Evolutionary conservation across 345 rosid genomes (phyloP), one percentile per base, ranked within the genome.

Genomic region (Salix brachista): DNA sequence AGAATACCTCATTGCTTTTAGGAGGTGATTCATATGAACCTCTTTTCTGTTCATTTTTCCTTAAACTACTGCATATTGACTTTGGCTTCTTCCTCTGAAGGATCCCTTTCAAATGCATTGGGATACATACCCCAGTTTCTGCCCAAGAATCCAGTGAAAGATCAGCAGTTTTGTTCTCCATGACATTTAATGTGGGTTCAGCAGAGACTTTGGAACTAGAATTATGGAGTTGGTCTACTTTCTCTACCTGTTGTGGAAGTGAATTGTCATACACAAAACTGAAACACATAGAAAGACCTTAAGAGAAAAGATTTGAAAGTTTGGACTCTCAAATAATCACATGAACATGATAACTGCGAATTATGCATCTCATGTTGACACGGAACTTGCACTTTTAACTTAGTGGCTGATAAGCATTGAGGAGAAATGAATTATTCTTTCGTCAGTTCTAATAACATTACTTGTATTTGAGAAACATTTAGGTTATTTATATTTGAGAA

Each of bases 231-330:
- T 72, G 83, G 73, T 78, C 81, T 70, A 60, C 76, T 46, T 79
- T 78, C 75, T 84, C 94, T 36, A 74, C 84, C 95, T 91, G 86
- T 66, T 17, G 39, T 26, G 42, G 50, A 74, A 70, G 50, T 50
- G 34, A 73, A 46, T 58, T n/a, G 2, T 36, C 34, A 50, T 26
- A 18, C 30, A 37, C 69, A 37, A 78, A 54, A 18, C 37, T 32
- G 4, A 65, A 32, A 68, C 17, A 60, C 64, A 30, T 23, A 23
- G 11, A 23, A 26, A 5, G 18, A 56, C 30, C 25, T 56, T 56
- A 8, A 8, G 13, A 21, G 25, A 52, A 21, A 65, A 46, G 61
- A 75, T 37, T 36, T 26, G 36, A 25, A 18, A 23, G 28, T 41
- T 69, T 42, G 34, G 60, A 60, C 26, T 18, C 32, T 23, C 17